Evolutionary conservation across 176 grass and related monocot species (phyloP), one percentile per base, ranked within the genome.

Genomic region (Rhynchospora breviuscula): DNA sequence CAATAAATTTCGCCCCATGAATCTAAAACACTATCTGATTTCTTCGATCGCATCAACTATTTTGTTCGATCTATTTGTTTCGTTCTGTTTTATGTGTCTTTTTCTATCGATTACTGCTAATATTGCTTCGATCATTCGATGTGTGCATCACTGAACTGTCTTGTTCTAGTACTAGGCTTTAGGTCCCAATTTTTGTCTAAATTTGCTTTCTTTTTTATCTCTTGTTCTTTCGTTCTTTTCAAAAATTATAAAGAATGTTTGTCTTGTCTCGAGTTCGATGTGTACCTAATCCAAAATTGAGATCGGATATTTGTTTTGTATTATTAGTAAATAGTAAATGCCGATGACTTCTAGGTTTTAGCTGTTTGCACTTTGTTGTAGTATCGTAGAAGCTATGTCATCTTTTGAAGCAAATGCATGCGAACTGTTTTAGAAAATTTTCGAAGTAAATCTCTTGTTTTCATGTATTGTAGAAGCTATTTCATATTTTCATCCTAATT

Each of bases 41-140:
- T 60, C 79, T 63, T 63, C 58, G 6, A 81, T 63, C 71, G 54
- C 35, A 81, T 81, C 58, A 81, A 47, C 59, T 81, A 63, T 81
- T 65, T 61, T 35, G 51, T 56, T 59, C 10, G 75, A 79, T 79
- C 53, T 43, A 40, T n/a, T 61, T 58, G 29, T 80, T 56, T 78
- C 9, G 14, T 57, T 78, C 7, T 14, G 45, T 57, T 80, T 18
- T 58, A 4, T 17, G 9, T 58, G 9, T 17, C n/a, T 1, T 9
- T 62, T 80, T 79, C 9, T 51, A 6, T 79, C 2, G 53, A 79
- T 79, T 35, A 29, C 5, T 25, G 58, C 9, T 26, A 48, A 23
- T 81, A 11, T 48, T 64, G 79, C 60, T 81, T 52, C 9, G 10
- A 81, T 51, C 46, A 22, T 81, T 18, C 6, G 48, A 10, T 60